These are phyloP conservation scores for Fusarium sp. DNA, from an alignment of 2,329 filamentous ascomycete species.

Conservation along the genomic window DNA sequence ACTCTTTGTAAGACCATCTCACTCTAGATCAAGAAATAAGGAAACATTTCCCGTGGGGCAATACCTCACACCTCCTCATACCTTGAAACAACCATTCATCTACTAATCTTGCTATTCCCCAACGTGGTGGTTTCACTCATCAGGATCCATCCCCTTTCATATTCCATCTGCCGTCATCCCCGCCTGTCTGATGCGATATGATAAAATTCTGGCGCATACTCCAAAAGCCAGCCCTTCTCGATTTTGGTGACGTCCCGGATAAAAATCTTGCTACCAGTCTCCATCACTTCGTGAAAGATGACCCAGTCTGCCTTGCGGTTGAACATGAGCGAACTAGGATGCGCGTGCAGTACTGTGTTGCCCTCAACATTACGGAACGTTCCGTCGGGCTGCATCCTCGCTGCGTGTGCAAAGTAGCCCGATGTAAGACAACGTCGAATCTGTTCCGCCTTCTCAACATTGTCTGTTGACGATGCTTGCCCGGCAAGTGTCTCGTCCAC, in stretches of 20 bases:
- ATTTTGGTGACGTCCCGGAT: constrained; percentile 94
- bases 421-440: constrained; percentile 86
- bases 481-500: constrained; percentile 69
- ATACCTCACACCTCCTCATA: constrained; percentile 30
- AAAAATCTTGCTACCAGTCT: constrained; percentile 87
- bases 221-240: constrained; percentile 89
- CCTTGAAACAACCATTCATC: constrained; percentile 36
- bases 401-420: constrained; percentile 93
- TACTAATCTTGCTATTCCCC: constrained; percentile 19
- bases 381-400: constrained; percentile 92
- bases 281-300: constrained; percentile 91
- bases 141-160: constrained; percentile 17
- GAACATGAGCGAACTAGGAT: constrained; percentile 94
- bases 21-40: constrained; percentile 24
- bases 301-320: constrained; percentile 97
- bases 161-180: constrained; percentile 23
- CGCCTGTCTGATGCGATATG: constrained; percentile 57
- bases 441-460: constrained; percentile 66
- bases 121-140: constrained; percentile 36
- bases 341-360: constrained; percentile 79
- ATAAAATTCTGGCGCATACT: constrained; percentile 89
- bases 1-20: constrained; percentile 21
- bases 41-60: constrained; percentile 17
- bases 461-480: constrained; percentile 45
- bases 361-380: constrained; percentile 88